These are phyloP conservation scores for Phytophthora kernoviae DNA, from an alignment of 352 stramenopile genomes.

Conservation along the genomic window DNA sequence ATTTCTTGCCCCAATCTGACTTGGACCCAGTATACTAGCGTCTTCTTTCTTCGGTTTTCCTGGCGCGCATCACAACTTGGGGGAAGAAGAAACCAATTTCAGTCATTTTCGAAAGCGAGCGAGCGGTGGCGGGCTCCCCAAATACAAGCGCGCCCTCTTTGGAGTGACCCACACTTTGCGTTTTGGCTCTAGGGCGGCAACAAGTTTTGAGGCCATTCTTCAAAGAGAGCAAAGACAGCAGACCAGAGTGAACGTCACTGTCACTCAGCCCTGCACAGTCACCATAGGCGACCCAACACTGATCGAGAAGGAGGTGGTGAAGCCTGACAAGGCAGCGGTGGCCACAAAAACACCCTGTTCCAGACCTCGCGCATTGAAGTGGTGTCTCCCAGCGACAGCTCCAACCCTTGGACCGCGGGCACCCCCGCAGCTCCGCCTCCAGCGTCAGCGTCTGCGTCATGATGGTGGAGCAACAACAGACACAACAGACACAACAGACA, in stretches of 20 bases:
- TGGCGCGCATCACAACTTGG: neutral
- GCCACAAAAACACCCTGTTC: conserved; percentile 39
- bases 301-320: conserved; percentile 42
- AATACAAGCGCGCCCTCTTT: conserved; percentile 45
- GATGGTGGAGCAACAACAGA: conserved; percentile 58
- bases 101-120: conserved; percentile 65
- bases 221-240: conserved; percentile 49
- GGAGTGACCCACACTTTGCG: conserved; percentile 49
- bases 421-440: conserved; percentile 36
- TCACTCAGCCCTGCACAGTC: conserved; percentile 13
- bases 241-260: conserved; percentile 14
- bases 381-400: conserved; percentile 50
- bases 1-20: conserved; percentile 1
- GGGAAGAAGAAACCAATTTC: conserved; percentile 35
- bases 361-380: conserved; percentile 56
- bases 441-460: conserved; percentile 69
- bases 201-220: conserved; percentile 48
- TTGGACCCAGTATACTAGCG: neutral
- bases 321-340: conserved; percentile 30
- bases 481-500: conserved; percentile 37
- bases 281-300: conserved; percentile 55
- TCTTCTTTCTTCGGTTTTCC: conserved; percentile 44
- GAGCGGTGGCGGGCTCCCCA: conserved; percentile 40
- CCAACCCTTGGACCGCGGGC: conserved; percentile 46
- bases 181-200: conserved; percentile 34